Conservation (phyloP, 2,329 filamentous ascomycete species). For the Dothidotthia symphoricarpi region DNA sequence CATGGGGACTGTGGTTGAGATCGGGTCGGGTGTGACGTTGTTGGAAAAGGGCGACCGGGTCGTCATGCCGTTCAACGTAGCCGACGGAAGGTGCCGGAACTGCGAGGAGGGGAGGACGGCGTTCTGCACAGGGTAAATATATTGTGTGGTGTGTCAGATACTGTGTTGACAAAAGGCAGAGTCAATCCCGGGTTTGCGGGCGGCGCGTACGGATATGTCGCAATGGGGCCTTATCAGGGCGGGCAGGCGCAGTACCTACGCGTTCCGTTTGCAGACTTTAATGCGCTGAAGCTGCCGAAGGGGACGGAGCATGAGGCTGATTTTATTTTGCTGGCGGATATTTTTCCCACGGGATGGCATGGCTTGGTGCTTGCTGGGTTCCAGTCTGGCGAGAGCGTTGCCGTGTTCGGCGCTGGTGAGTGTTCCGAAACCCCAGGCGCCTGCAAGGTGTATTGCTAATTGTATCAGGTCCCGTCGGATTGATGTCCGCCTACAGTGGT, state of each 20-base stretch:
- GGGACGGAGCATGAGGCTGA: conserved; percentile 62
- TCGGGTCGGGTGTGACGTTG: conserved; percentile 59
- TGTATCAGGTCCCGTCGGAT: conserved; percentile 55
- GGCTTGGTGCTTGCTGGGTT: conserved; percentile 59
- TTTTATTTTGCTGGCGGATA: conserved; percentile 55
- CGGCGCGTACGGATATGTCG: conserved; percentile 62
- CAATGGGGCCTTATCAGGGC: conserved; percentile 57
- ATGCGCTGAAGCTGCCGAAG: conserved; percentile 60
- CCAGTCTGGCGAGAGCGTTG: conserved; percentile 60
- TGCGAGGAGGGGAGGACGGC: conserved; percentile 65
- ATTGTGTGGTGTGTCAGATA: neutral
- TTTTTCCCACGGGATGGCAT: conserved; percentile 57
- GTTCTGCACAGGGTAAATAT: conserved; percentile 59
- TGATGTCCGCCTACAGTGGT: conserved; percentile 66
- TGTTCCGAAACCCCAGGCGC: neutral
- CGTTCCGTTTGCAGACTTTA: conserved; percentile 67
- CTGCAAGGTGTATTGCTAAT: neutral
- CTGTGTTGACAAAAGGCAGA: conserved; percentile 13
- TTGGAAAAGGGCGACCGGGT: conserved; percentile 63
- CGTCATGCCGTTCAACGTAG: conserved; percentile 62
- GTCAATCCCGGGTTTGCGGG: conserved; percentile 61
- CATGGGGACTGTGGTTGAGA: conserved; percentile 58
- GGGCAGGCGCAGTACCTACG: conserved; percentile 64
- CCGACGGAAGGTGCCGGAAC: conserved; percentile 55
- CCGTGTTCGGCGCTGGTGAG: conserved; percentile 59